A percentile compares a stretch with the other conserved stretches of the same genome.
phyloP scores from a whole-genome alignment of 257 asterid genomes.

The Penstemon davidsonii region DNA sequence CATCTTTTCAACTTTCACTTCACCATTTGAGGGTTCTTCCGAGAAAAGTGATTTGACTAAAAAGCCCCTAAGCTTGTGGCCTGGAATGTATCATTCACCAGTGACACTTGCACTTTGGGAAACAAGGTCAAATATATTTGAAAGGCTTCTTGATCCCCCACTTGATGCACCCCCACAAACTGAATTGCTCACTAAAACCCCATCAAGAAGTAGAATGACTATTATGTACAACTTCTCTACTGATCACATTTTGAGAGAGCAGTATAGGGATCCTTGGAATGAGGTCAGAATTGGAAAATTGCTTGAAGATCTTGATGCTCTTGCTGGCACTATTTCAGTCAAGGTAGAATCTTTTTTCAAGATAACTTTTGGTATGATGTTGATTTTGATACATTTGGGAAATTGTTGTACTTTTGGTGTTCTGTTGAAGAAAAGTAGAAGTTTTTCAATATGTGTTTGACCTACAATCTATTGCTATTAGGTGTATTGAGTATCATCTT shows the following conservation, averaged over 20 bases:
- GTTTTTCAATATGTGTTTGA: not conserved
- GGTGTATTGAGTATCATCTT: too few relatives aligned
- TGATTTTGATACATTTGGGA: not conserved
- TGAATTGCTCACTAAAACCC: slow-evolving; percentile 59
- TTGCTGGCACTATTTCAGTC: slow-evolving; percentile 92
- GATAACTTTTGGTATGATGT: not conserved
- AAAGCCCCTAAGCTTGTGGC: slow-evolving; percentile 89
- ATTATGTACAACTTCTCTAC: slow-evolving; percentile 68
- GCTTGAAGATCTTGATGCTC: slow-evolving; percentile 99
- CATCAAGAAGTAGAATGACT: slow-evolving; percentile 66
- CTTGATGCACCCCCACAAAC: slow-evolving; percentile 95
- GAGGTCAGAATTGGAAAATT: slow-evolving; percentile 94
- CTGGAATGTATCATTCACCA: slow-evolving; percentile 97
- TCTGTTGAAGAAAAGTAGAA: not conserved
- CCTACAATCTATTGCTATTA: not conserved
- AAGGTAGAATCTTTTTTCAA: slow-evolving; percentile 47
- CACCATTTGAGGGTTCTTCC: slow-evolving; percentile 46
- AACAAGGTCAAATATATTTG: slow-evolving; percentile 76
- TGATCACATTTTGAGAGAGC: slow-evolving; percentile 80
- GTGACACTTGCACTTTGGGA: slow-evolving; percentile 96
- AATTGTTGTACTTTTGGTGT: not conserved
- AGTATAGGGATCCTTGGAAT: slow-evolving; percentile 96
- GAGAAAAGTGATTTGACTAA: slow-evolving; percentile 34
- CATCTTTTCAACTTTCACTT: slow-evolving; percentile 60
- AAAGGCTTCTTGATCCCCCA: slow-evolving; percentile 90